Conservation (phyloP, 2,329 filamentous ascomycete species). For the Coniochaeta sp. region DNA sequence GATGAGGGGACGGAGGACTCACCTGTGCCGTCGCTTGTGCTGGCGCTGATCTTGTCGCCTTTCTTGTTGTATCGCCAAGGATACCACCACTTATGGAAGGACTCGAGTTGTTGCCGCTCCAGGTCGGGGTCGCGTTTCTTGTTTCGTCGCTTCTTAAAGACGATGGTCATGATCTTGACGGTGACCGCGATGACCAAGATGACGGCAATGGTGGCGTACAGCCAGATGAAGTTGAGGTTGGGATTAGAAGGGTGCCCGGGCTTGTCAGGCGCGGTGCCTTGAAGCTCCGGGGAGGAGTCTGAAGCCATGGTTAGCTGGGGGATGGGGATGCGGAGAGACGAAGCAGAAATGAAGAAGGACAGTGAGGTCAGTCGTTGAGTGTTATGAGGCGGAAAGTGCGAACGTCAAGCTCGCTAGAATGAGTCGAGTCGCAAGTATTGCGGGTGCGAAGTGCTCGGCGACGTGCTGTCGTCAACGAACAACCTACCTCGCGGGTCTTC, state of each 20-base stretch:
- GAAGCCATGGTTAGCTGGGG: not conserved
- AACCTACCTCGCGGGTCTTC: not conserved
- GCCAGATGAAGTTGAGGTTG: not conserved
- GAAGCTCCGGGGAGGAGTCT: not conserved
- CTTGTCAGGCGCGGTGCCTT: not conserved
- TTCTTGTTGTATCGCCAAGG: not conserved
- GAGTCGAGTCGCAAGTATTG: not conserved
- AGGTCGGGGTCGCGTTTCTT: not conserved
- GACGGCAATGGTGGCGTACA: not conserved
- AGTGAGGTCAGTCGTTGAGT: not conserved
- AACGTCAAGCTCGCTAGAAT: not conserved
- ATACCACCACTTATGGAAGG: not conserved
- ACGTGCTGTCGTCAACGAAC: not conserved
- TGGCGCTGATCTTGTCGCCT: not conserved
- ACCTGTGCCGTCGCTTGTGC: not conserved
- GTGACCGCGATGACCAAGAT: not conserved
- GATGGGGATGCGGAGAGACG: not conserved
- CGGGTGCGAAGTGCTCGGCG: not conserved
- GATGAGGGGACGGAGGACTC: not conserved
- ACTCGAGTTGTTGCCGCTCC: not conserved
- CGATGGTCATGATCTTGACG: not conserved
- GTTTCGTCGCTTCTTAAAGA: not conserved
- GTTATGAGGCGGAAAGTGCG: not conserved
- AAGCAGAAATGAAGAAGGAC: not conserved
- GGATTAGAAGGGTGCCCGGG: not conserved